phyloP scores from a whole-genome alignment of 192 early-diverging fungal genomes.

The Coemansia guatemalensis region DNA sequence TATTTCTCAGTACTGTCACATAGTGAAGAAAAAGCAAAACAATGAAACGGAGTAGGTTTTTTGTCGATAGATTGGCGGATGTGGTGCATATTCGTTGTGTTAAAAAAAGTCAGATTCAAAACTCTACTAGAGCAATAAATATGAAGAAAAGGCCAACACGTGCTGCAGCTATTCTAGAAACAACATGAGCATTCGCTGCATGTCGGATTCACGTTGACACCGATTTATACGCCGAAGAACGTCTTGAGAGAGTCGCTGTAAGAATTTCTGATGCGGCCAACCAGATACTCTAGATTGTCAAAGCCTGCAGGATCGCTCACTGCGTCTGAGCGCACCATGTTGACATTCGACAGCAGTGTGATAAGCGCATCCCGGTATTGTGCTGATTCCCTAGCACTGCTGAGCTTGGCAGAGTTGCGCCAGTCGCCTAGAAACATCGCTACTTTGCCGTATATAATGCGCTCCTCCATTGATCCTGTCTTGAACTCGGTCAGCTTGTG shows the following conservation, averaged over 20 bases:
- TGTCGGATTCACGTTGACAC: not conserved
- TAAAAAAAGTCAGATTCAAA: not conserved
- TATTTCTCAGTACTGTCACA: too few species aligned
- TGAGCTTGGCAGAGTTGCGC: constrained; percentile 23
- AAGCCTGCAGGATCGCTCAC: constrained; percentile 23
- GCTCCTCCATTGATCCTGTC: constrained; percentile 31
- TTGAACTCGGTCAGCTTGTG: constrained; percentile 20
- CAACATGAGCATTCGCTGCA: not conserved
- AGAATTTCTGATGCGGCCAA: constrained; percentile 24
- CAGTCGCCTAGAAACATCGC: constrained; percentile 33
- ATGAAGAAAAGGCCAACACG: not conserved
- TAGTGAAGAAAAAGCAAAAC: too few species aligned
- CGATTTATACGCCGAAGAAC: constrained; percentile 25
- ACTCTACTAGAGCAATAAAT: not conserved
- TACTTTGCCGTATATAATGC: constrained; percentile 29
- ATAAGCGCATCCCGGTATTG: constrained; percentile 37
- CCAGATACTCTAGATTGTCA: constrained; percentile 38
- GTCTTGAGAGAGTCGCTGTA: constrained; percentile 22
- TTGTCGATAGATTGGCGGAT: not conserved
- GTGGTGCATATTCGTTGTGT: not conserved
- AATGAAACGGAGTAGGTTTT: too few species aligned
- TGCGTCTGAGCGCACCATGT: constrained; percentile 22
- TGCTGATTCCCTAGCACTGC: constrained; percentile 15
- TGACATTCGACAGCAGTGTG: constrained; percentile 22
- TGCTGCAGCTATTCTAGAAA: not conserved